Evolutionary conservation across 73 alveolate genomes (phyloP), one percentile per base, ranked within the genome.

Genomic region (Blepharisma japonicum): DNA sequence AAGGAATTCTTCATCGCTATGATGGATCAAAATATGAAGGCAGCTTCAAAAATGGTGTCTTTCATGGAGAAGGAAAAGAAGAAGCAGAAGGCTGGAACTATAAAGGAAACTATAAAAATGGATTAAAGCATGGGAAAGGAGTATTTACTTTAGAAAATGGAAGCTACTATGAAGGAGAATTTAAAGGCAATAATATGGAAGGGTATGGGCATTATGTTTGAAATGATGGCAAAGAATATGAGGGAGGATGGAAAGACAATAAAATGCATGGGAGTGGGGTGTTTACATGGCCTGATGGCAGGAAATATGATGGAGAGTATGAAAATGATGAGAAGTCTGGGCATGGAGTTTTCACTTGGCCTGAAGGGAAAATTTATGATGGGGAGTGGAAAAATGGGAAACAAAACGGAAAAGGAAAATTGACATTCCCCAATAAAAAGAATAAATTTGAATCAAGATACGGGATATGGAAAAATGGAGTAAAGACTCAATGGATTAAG

Each of bases 231-330:
- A 68, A 66, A n/a, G 25, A 50, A 83, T 83, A 83, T 76, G 56
- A 53, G 6, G 89, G 89, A 6, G 47, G 27, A 54, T 83, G 77
- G 70, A 21, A 25, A 25, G 71, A 71, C 46, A 85, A 85, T 14
- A 81, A 83, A 76, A 83, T 83, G 89, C 50, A 83, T 83, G 89
- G 89, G 27, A 76, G 71, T 56, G 89, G 89, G 6, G 55, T 45
- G 20, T 83, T 68, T 76, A 83, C 45, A 49, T 83, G 89, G 89
- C 81, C 84, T 45, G 83, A 76, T 83, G 89, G 89, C n/a, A 66
- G 78, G 14, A 78, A 76, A 76, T 83, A 83, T 76, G 72, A 61
- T 45, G 89, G 89, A 39, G 85, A 83, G 25, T 83, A 83, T 61
- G 14, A 47, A 55, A 56, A 77, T 74, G 71, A 76, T 72, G 78